phyloP scores from a whole-genome alignment of 768 basidiomycete genomes.

The Amanita pseudoporphyria region DNA sequence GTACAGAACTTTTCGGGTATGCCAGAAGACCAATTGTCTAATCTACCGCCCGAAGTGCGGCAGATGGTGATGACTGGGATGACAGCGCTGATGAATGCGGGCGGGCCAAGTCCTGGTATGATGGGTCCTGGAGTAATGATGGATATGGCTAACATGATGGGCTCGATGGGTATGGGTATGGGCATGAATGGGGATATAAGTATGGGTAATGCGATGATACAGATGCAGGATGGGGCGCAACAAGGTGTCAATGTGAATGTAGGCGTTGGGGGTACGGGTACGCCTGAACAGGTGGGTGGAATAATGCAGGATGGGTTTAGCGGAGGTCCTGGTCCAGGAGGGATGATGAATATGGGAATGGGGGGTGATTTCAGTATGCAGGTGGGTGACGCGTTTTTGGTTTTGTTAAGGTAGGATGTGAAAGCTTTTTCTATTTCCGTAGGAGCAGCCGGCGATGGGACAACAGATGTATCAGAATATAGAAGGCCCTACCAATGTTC shows the following conservation, averaged over 20 bases:
- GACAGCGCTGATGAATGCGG: constrained; percentile 58
- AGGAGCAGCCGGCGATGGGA: constrained; percentile 54
- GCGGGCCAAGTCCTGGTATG: constrained; percentile 30
- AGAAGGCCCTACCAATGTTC: constrained; percentile 37
- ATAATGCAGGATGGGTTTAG: constrained; percentile 43
- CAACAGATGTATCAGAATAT: constrained; percentile 64
- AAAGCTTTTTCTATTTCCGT: not conserved
- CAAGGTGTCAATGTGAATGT: constrained; percentile 27
- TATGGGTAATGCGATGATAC: constrained; percentile 52
- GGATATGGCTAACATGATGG: constrained; percentile 66
- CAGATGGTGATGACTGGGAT: constrained; percentile 84
- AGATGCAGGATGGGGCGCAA: constrained; percentile 33
- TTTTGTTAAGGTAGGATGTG: constrained; percentile 3
- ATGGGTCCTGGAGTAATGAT: constrained; percentile 68
- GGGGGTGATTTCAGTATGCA: constrained; percentile 64
- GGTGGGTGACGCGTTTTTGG: constrained; percentile 32
- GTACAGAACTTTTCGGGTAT: constrained; percentile 70
- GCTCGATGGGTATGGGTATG: constrained; percentile 52
- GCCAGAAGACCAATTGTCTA: constrained; percentile 71
- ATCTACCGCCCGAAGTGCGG: constrained; percentile 72
- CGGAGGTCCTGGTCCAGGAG: constrained; percentile 31
- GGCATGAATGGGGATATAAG: constrained; percentile 62
- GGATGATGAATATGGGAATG: constrained; percentile 68
- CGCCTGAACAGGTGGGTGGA: constrained; percentile 31
- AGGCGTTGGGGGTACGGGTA: constrained; percentile 27